Evolutionary conservation across 805 yeast species (phyloP), one percentile per base, ranked within the genome.

Genomic region (Saturnispora dispora): DNA sequence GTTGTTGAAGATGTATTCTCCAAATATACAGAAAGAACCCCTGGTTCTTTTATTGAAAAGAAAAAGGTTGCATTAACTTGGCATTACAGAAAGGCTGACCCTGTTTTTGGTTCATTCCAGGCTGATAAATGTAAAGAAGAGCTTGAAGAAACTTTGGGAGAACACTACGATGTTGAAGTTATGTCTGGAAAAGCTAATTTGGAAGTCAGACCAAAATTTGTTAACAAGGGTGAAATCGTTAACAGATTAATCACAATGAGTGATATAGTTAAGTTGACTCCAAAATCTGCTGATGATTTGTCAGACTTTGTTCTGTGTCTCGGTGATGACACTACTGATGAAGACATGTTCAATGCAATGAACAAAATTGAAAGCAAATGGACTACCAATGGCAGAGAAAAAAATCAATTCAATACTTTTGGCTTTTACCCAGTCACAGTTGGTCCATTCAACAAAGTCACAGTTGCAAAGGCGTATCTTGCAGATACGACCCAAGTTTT

Each of bases 181-280:
- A 91, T 93, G 97, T 75, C 85, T 13, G 99, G 99, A 45, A 93
- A 93, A 69, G 98, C 98, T 32, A 93, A 93, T 63, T 78, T 93
- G 45, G 99, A 93, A 69, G 98, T 93, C n/a, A 76, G 99, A 56
- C 99, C 99, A 13, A 79, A 81, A 53, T 86, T 89, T 65, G 88
- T 91, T 50, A 93, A 93, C 71, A 93, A 93, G 67, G 99, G 99
- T 52, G 99, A 91, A 67, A 93, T 93, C 61, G 98, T 87, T 36
- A 85, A 81, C 63, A 71, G 89, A 55, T 74, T 91, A 52, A 87
- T 88, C 10, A 70, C 81, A 60, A 77, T 78, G 51, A 74, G 77
- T 18, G 83, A 83, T 63, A 87, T 87, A 3, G 68, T 69, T 45
- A 63, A 63, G 3, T 52, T 55, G 44, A 47, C 52, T 8, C 37